Evolutionary conservation across 345 rosid genomes (phyloP).

Genomic region (Eucalyptus pumila): DNA sequence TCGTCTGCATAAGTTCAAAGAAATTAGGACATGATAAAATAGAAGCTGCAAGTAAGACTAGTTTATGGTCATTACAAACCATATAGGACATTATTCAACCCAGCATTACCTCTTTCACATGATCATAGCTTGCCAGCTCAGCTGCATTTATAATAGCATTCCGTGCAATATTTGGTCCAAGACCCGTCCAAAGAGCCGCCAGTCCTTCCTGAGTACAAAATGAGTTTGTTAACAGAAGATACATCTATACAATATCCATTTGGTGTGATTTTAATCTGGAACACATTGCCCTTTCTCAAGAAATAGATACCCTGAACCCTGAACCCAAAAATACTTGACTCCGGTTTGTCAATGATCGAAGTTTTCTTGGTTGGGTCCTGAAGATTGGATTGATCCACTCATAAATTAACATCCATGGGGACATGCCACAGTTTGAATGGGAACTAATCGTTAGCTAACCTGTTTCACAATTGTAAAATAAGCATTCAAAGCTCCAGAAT

Average conservation of each 20-base stretch:
- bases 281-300: neutral
- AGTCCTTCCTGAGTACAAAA: slow-evolving; percentile 56
- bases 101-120: slow-evolving; percentile 59
- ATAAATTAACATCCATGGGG: neutral
- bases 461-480: slow-evolving; percentile 66
- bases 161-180: slow-evolving; percentile 92
- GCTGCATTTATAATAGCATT: slow-evolving; percentile 98
- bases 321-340: neutral
- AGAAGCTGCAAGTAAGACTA: neutral
- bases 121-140: slow-evolving; percentile 97
- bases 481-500: slow-evolving; percentile 82
- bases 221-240: neutral
- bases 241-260: neutral
- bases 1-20: slow-evolving; percentile 67
- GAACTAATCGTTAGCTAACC: slow-evolving; percentile 18
- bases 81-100: neutral
- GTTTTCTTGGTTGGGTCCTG: neutral
- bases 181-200: slow-evolving; percentile 86
- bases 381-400: neutral
- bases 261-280: neutral
- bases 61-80: neutral
- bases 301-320: neutral
- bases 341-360: neutral
- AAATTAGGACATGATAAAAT: slow-evolving; percentile 11
- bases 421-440: neutral